Percentiles rank a stretch among this genome's conserved stretches.
These are phyloP conservation scores for Neonectria magnoliae DNA, from an alignment of 2,329 filamentous ascomycete species.

Conservation along the genomic window DNA sequence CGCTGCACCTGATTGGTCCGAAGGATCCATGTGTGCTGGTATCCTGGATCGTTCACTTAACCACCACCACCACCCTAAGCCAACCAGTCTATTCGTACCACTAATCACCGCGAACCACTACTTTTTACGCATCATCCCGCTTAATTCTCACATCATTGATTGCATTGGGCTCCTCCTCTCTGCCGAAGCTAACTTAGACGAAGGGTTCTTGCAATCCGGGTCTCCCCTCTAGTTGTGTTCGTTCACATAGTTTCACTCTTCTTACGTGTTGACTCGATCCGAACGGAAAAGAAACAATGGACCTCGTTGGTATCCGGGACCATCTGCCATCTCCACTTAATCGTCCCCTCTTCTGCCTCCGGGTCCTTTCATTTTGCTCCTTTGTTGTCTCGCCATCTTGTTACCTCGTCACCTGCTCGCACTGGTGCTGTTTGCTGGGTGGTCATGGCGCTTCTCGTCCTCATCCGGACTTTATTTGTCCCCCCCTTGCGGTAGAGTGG, in stretches of 20 bases:
- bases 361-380: conserved; percentile 15
- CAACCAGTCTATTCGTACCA: not conserved
- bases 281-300: conserved; percentile 21
- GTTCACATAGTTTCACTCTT: not conserved
- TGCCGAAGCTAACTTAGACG: conserved; percentile 26
- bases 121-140: conserved; percentile 18
- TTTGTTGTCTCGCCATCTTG: conserved; percentile 18
- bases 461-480: conserved; percentile 2
- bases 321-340: conserved; percentile 36
- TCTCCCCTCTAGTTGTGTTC: not conserved
- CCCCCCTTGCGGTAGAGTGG: not conserved
- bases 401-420: conserved; percentile 2
- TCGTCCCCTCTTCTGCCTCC: conserved; percentile 21
- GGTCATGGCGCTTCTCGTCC: not conserved
- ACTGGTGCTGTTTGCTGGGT: not conserved
- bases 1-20: not conserved
- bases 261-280: not conserved
- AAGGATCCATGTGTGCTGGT: not conserved
- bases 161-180: not conserved
- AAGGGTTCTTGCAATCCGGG: not conserved
- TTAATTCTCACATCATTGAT: conserved; percentile 18
- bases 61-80: not conserved
- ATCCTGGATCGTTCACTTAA: not conserved
- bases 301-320: conserved; percentile 24
- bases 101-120: not conserved